Evolutionary conservation across 257 asterid species (phyloP), one percentile per base, ranked within the genome.

Genomic region (Catharanthus roseus): DNA sequence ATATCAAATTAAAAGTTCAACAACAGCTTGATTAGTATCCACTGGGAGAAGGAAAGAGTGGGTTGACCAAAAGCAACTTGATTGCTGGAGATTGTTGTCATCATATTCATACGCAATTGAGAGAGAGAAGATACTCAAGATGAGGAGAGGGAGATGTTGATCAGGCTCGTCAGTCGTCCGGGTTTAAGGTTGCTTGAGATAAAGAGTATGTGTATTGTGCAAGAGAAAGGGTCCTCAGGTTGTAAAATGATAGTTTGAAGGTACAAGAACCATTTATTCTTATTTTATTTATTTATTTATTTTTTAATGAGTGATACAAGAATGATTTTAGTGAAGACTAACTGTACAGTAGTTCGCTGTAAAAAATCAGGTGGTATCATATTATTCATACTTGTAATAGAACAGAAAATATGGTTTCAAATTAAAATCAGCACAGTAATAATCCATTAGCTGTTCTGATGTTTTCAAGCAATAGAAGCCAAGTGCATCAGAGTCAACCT

Each of bases 291-390:
- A n/a, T n/a, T n/a, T n/a, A n/a, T n/a, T n/a, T n/a, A n/a, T n/a
- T n/a, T n/a, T n/a, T n/a, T n/a, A n/a, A n/a, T n/a, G n/a, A n/a
- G n/a, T n/a, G n/a, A n/a, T n/a, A n/a, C n/a, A n/a, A n/a, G n/a
- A n/a, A 24, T 24, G 36, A 29, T 34, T 10, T 55, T 16, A 2
- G 8, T 1, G 15, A 11, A 24, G 45, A 12, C 1, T 19, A 34
- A 21, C 28, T 72, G 69, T 72, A 72, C 51, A 72, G 75, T 45
- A 61, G 62, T 21, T 8, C 49, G 34, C 21, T 72, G 69, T 71
- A 62, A n/a, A 58, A 71, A 45, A 60, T 44, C 51, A 71, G 57
- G 50, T 60, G 9, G 61, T 58, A 23, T 67, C 18, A 28, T 39
- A 31, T 36, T 61, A 31, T 23, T 61, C 29, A 58, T 29, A 45